phyloP scores from a whole-genome alignment of 2,329 filamentous ascomycete species.

The Arachnopeziza araneosa region DNA sequence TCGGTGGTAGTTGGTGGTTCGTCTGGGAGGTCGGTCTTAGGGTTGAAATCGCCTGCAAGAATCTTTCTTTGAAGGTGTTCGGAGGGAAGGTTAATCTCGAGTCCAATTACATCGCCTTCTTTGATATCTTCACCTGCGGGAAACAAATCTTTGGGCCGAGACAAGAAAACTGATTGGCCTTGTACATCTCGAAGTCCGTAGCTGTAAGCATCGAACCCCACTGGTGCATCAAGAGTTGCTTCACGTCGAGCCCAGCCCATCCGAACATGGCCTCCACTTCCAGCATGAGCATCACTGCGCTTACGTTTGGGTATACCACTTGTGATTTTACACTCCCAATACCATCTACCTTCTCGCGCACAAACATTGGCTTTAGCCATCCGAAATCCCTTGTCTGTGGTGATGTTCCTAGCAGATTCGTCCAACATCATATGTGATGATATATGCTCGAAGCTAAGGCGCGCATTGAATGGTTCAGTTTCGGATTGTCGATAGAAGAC shows the following conservation, averaged over 20 bases:
- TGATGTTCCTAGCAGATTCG: conserved; percentile 67
- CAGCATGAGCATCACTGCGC: conserved; percentile 18
- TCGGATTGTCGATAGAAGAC: conserved; percentile 89
- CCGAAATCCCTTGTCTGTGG: conserved; percentile 87
- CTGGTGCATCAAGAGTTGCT: conserved; percentile 74
- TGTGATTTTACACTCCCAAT: conserved; percentile 89
- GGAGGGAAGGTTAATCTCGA: conserved; percentile 87
- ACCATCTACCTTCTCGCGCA: conserved; percentile 82
- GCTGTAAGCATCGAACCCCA: conserved; percentile 87
- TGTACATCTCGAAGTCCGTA: conserved; percentile 87
- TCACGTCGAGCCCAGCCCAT: conserved; percentile 83
- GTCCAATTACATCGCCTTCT: conserved; percentile 88
- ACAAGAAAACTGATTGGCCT: conserved; percentile 90
- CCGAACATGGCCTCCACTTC: conserved; percentile 56
- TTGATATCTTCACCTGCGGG: conserved; percentile 70
- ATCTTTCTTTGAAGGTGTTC: conserved; percentile 83
- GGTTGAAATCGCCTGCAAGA: conserved; percentile 81
- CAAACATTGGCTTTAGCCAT: conserved; percentile 88
- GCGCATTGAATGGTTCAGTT: conserved; percentile 72
- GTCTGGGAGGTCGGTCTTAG: conserved; percentile 67
- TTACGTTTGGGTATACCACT: conserved; percentile 56
- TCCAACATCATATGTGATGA: conserved; percentile 82
- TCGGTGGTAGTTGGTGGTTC: conserved; percentile 43
- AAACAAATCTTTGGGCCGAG: conserved; percentile 86
- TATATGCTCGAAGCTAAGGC: conserved; percentile 89